A percentile compares a stretch with the other conserved stretches of the same genome.
Evolutionary conservation across 2,329 filamentous ascomycete genomes (phyloP).

Genomic region (Aspergillus sp.): DNA sequence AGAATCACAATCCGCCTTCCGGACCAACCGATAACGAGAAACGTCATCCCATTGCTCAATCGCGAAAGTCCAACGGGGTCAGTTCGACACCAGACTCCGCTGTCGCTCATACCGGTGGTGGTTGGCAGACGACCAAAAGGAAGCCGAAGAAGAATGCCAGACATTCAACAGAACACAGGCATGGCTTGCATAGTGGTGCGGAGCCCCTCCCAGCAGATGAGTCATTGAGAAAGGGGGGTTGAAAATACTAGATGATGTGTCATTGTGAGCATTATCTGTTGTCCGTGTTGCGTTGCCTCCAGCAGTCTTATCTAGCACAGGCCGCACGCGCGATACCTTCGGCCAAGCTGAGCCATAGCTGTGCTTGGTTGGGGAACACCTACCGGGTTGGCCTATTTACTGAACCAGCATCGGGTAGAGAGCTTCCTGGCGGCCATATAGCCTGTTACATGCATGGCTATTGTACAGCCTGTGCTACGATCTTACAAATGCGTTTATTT

Average conservation of each 20-base stretch:
- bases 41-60: conserved; percentile 28
- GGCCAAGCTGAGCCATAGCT: not conserved
- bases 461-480: conserved; percentile 18
- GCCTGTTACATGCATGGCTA: conserved; percentile 8
- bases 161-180: conserved; percentile 34
- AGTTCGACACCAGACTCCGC: conserved; percentile 30
- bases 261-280: not conserved
- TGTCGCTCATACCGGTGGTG: conserved; percentile 25
- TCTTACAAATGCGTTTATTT: conserved; percentile 6
- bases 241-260: conserved; percentile 21
- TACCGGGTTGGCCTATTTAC: not conserved
- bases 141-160: conserved; percentile 44
- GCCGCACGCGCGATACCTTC: not conserved
- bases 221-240: conserved; percentile 50
- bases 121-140: conserved; percentile 51
- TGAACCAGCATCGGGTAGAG: not conserved
- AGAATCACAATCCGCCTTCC: conserved; percentile 28
- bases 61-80: conserved; percentile 37
- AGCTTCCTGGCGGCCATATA: conserved; percentile 3
- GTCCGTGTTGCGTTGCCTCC: not conserved
- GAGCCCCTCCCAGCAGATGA: conserved; percentile 47
- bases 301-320: not conserved
- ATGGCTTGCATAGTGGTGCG: conserved; percentile 30
- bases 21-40: conserved; percentile 32
- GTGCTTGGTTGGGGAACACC: not conserved